Evolutionary conservation across 306 rosid species (phyloP).

Genomic region (Pyrus betulifolia): DNA sequence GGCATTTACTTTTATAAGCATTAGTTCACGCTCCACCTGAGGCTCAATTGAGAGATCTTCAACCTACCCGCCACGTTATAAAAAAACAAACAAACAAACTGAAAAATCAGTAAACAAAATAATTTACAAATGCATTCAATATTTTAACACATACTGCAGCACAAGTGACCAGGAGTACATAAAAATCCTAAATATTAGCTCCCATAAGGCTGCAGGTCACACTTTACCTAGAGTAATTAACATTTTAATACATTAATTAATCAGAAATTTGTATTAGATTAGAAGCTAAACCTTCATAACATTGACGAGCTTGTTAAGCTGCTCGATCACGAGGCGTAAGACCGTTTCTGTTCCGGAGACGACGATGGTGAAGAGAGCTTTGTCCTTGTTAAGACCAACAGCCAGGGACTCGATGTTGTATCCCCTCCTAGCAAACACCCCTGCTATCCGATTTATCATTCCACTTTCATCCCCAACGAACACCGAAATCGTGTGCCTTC

Average conservation of each 20-base stretch:
- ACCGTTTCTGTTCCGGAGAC: conserved; percentile 60
- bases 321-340: conserved; percentile 62
- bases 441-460: conserved; percentile 75
- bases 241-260: not conserved
- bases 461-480: conserved; percentile 88
- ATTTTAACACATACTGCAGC: not conserved
- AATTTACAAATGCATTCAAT: not conserved
- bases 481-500: conserved; percentile 70
- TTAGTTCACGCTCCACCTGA: conserved; percentile 74
- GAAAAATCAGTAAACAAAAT: not conserved
- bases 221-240: not conserved
- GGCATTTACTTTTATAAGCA: conserved; percentile 63
- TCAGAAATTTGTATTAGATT: not conserved
- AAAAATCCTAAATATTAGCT: not conserved
- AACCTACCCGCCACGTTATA: conserved; percentile 30
- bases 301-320: conserved; percentile 72
- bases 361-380: conserved; percentile 69
- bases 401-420: conserved; percentile 79
- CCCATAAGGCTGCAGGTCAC: not conserved
- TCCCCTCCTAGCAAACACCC: conserved; percentile 76
- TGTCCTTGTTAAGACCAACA: conserved; percentile 72
- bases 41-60: conserved; percentile 70
- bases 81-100: not conserved
- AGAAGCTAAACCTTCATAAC: conserved; percentile 44
- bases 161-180: not conserved